Conservation (phyloP, 2,329 filamentous ascomycete genomes). For the Exophiala xenobiotica region DNA sequence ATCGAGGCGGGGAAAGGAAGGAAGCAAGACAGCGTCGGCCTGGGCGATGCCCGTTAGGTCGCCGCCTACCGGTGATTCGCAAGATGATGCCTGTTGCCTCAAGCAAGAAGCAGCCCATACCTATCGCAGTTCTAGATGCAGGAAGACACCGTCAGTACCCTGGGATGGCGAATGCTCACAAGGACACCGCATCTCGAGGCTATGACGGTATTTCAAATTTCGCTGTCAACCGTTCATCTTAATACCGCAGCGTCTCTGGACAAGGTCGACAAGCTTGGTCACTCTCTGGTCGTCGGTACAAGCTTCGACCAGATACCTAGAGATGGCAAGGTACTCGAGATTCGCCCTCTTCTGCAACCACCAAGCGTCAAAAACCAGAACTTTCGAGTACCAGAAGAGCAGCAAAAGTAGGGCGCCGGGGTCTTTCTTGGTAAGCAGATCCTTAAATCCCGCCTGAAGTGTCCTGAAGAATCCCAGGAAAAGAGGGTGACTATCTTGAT, state of each 20-base stretch:
- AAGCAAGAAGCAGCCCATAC: no score
- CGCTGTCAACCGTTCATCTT: neutral
- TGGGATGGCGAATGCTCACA: neutral
- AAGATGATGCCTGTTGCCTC: no score
- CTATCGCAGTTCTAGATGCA: no score
- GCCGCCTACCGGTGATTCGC: no score
- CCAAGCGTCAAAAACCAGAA: slow-evolving; percentile 39
- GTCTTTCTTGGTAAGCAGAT: slow-evolving; percentile 5
- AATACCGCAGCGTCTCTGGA: neutral
- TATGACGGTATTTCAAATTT: no score
- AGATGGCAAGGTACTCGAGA: slow-evolving; percentile 52
- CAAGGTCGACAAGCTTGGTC: neutral
- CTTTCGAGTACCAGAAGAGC: slow-evolving; percentile 2
- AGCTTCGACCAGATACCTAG: slow-evolving; percentile 39
- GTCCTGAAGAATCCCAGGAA: slow-evolving; percentile 2
- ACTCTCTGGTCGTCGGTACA: slow-evolving; percentile 32
- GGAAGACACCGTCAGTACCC: no score
- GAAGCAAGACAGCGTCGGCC: no score
- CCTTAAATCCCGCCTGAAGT: neutral
- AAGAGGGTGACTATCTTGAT: neutral
- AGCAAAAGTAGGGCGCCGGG: neutral
- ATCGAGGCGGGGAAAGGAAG: no score
- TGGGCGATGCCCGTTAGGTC: no score
- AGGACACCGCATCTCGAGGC: no score
- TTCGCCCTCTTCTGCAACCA: slow-evolving; percentile 48